phyloP scores from a whole-genome alignment of 305 asterid genomes.

The Nicotiana rustica region DNA sequence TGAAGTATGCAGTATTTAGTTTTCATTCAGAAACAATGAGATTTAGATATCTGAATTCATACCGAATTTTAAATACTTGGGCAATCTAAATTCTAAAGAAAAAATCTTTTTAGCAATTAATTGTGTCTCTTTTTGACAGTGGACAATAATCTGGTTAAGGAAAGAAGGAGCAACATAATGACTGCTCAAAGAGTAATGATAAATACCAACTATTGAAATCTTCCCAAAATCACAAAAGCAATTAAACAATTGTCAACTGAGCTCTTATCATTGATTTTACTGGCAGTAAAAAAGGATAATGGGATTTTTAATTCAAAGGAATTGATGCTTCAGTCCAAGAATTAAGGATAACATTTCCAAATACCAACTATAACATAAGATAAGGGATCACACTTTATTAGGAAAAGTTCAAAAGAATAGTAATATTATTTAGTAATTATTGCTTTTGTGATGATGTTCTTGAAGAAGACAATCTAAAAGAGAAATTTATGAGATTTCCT shows the following conservation, averaged over 20 bases:
- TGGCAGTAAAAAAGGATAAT: slow-evolving; percentile 15
- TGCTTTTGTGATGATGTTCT: slow-evolving; percentile 27
- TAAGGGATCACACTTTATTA: neutral
- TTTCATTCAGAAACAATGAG: neutral
- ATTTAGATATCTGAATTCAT: no score
- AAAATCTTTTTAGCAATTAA: neutral
- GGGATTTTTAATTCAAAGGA: slow-evolving; percentile 19
- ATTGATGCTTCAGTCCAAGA: slow-evolving; percentile 27
- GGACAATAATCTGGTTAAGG: slow-evolving; percentile 5
- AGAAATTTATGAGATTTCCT: slow-evolving; percentile 25
- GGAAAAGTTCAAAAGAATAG: neutral
- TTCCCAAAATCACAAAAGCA: slow-evolving; percentile 21
- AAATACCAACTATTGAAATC: slow-evolving; percentile 36
- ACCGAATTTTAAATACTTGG: no score
- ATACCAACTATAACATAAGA: slow-evolving; percentile 21
- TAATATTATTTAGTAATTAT: neutral
- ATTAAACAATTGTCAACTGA: slow-evolving; percentile 9
- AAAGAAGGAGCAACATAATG: slow-evolving; percentile 1
- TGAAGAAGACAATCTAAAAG: neutral
- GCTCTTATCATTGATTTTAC: slow-evolving; percentile 36
- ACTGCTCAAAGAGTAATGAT: slow-evolving; percentile 20
- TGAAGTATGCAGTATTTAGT: neutral
- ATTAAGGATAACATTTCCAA: slow-evolving; percentile 37
- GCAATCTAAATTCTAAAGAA: no score
- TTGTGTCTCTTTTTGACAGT: slow-evolving; percentile 28